These are phyloP conservation scores for Parsonsia alboflavescens DNA, from an alignment of 257 asterid genomes.

Conservation along the genomic window DNA sequence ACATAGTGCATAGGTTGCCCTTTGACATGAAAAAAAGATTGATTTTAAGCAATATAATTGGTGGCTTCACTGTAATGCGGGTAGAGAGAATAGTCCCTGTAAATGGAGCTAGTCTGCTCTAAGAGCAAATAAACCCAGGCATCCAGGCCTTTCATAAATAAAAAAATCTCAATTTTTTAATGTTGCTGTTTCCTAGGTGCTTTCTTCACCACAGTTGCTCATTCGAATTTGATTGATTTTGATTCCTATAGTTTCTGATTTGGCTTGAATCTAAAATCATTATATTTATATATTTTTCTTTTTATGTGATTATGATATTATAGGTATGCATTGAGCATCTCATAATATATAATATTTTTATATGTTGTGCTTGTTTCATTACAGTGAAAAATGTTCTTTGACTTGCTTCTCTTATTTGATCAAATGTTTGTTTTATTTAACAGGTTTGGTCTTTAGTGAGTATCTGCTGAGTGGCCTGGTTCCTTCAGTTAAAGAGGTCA, in stretches of 20 bases:
- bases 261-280: not conserved
- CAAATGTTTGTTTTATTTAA: slow-evolving; percentile 4
- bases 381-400: not conserved
- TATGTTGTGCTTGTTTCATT: not conserved
- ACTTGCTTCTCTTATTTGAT: not conserved
- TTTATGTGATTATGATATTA: not conserved
- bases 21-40: not conserved
- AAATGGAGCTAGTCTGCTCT: not conserved
- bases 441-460: slow-evolving; percentile 93
- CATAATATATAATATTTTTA: not conserved
- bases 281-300: not conserved
- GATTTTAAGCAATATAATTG: not conserved
- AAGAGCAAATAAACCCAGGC: not conserved
- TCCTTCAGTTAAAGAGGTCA: slow-evolving; percentile 93
- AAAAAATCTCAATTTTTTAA: not conserved
- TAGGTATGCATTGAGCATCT: not conserved
- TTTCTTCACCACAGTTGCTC: not conserved
- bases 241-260: not conserved
- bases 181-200: not conserved
- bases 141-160: not conserved
- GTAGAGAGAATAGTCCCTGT: not conserved
- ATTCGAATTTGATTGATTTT: not conserved
- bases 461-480: slow-evolving; percentile 91
- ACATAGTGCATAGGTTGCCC: not conserved
- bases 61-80: not conserved